Evolutionary conservation across 2,329 filamentous ascomycete species (phyloP).

Genomic region (Laburnicola sp.): DNA sequence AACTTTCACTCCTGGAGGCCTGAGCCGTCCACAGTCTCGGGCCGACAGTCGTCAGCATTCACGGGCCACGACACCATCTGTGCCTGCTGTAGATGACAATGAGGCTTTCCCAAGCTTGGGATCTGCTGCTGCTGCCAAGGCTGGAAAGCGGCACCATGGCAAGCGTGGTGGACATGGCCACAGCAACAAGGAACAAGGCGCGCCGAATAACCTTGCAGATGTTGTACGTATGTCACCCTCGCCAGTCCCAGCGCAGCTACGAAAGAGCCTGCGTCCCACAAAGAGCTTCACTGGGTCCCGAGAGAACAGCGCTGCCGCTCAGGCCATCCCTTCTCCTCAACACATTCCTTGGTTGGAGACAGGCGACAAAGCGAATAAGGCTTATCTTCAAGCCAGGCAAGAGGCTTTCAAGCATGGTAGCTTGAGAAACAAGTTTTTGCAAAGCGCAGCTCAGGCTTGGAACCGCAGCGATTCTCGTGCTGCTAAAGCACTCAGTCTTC

Average conservation of each 20-base stretch:
- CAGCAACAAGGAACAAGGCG: constrained; percentile 53
- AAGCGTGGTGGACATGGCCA: constrained; percentile 83
- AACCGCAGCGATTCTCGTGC: constrained; percentile 96
- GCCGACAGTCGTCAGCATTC: constrained; percentile 80
- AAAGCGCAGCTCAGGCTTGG: constrained; percentile 97
- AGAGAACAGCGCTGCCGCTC: constrained; percentile 79
- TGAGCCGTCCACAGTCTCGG: constrained; percentile 74
- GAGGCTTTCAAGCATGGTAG: constrained; percentile 98
- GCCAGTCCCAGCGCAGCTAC: constrained; percentile 66
- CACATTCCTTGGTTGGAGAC: constrained; percentile 97
- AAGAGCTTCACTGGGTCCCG: constrained; percentile 67
- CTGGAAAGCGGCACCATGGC: constrained; percentile 87
- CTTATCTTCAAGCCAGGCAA: constrained; percentile 90
- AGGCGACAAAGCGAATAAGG: constrained; percentile 84
- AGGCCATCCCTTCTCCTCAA: constrained; percentile 82
- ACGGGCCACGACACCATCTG: constrained; percentile 64
- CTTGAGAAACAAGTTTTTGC: constrained; percentile 93
- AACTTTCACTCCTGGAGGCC: constrained; percentile 57
- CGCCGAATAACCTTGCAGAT: constrained; percentile 81
- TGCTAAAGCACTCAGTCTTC: constrained; percentile 89
- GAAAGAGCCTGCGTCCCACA: constrained; percentile 64
- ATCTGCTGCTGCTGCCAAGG: constrained; percentile 70
- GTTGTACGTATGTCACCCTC: constrained; percentile 94
- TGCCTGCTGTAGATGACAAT: constrained; percentile 84
- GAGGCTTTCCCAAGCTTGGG: constrained; percentile 93